These are phyloP conservation scores for Crithidia mellificae DNA, from an alignment of 208 protist genomes.

Conservation along the genomic window DNA sequence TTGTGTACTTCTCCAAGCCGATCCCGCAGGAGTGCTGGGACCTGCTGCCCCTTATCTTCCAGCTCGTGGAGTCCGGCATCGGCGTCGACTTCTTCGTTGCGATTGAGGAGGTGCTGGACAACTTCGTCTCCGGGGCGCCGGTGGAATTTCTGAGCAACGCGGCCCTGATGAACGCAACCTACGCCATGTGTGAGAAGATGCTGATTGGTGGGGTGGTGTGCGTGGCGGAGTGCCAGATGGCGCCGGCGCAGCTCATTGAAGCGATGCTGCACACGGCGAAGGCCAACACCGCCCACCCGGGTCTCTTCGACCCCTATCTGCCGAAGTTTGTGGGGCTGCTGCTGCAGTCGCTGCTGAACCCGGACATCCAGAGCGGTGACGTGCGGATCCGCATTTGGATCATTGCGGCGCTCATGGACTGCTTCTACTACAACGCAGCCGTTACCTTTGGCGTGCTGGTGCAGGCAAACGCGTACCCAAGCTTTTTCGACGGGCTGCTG, in stretches of 20 bases:
- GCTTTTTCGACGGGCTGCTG: constrained; percentile 80
- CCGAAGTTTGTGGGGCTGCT: constrained; percentile 63
- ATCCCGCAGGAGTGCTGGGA: constrained; percentile 71
- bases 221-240: constrained; percentile 53
- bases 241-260: constrained; percentile 78
- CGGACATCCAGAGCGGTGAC: constrained; percentile 46
- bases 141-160: constrained; percentile 64
- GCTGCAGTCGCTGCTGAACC: constrained; percentile 70
- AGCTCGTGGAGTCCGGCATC: constrained; percentile 68
- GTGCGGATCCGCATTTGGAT: constrained; percentile 78
- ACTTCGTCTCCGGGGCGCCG: constrained; percentile 69
- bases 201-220: constrained; percentile 62
- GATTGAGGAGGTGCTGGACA: constrained; percentile 87
- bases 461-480: constrained; percentile 51
- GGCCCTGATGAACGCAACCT: constrained; percentile 73
- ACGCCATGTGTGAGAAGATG: constrained; percentile 81
- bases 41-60: constrained; percentile 65
- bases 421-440: constrained; percentile 82
- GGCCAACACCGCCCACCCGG: constrained; percentile 34
- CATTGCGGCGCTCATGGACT: constrained; percentile 81
- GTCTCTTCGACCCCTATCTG: constrained; percentile 64
- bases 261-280: constrained; percentile 89
- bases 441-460: constrained; percentile 63
- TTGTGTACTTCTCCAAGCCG: constrained; percentile 68
- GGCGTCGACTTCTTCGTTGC: constrained; percentile 84